phyloP scores from a whole-genome alignment of 495 filamentous ascomycete species.

The Lasiosphaeria hispida region DNA sequence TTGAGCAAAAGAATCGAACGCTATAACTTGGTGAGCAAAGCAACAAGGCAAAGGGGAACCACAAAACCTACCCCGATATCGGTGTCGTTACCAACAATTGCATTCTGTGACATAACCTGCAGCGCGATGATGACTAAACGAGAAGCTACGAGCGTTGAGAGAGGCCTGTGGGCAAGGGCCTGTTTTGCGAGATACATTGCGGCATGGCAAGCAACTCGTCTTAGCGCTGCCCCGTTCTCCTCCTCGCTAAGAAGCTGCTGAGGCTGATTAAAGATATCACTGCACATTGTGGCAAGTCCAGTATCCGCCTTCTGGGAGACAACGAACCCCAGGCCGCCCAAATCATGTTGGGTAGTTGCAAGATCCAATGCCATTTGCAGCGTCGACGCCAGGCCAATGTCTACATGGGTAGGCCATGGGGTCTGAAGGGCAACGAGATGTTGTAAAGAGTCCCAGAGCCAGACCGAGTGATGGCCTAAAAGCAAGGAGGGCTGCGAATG shows the following conservation, averaged over 20 bases:
- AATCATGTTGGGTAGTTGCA: conserved; percentile 12
- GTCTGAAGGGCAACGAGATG: conserved; percentile 27
- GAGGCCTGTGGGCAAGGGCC: conserved; percentile 27
- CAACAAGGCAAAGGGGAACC: conserved; percentile 15
- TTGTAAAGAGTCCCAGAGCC: conserved; percentile 38
- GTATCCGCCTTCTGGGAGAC: conserved; percentile 35
- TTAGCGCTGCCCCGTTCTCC: conserved; percentile 11
- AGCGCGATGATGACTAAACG: conserved; percentile 31
- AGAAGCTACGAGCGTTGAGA: conserved; percentile 33
- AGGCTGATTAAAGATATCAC: conserved; percentile 23
- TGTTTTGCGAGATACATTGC: conserved; percentile 34
- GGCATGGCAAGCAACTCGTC: conserved; percentile 25
- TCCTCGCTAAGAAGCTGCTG: conserved; percentile 20
- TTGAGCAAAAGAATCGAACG: conserved; percentile 33
- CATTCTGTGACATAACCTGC: conserved; percentile 23
- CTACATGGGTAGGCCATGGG: conserved; percentile 26
- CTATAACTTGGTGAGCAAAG: conserved; percentile 19
- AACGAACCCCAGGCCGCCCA: conserved; percentile 17
- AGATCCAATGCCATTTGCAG: conserved; percentile 30
- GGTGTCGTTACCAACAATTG: conserved; percentile 17
- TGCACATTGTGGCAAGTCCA: conserved; percentile 31
- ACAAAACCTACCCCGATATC: conserved; percentile 37
- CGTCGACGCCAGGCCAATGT: conserved; percentile 20
- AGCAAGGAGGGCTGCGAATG: conserved; percentile 14
- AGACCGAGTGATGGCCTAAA: conserved; percentile 27